phyloP scores from a whole-genome alignment of 2,329 filamentous ascomycete genomes.

The Arachnopeziza araneosa region DNA sequence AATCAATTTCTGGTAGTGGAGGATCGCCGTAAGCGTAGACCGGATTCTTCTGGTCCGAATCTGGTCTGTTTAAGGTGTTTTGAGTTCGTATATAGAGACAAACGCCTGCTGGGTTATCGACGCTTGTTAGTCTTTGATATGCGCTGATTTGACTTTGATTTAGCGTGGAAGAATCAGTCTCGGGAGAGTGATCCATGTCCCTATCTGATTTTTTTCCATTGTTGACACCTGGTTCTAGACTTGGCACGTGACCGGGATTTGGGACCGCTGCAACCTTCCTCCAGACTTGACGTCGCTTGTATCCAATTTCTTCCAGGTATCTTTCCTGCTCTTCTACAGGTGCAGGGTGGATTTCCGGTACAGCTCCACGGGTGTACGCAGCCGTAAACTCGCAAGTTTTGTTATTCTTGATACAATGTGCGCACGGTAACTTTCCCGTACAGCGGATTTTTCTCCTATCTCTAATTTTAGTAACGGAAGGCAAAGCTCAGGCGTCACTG shows the following conservation, averaged over 20 bases:
- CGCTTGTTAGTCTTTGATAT: neutral
- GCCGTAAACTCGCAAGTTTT: conserved; percentile 9
- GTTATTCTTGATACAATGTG: conserved; percentile 8
- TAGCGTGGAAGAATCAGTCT: neutral
- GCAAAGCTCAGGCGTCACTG: too few species aligned
- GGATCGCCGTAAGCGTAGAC: conserved; percentile 6
- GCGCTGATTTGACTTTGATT: neutral
- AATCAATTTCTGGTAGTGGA: conserved; percentile 32
- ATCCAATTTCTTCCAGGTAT: neutral
- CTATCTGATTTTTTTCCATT: neutral
- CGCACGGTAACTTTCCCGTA: conserved; percentile 10
- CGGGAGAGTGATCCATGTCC: neutral
- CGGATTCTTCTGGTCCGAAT: conserved; percentile 5
- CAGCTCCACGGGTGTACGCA: conserved; percentile 8
- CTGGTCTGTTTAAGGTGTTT: conserved; percentile 1
- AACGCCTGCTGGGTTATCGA: neutral
- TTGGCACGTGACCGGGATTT: neutral
- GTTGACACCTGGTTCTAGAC: neutral
- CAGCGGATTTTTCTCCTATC: conserved; percentile 11
- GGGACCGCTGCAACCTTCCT: neutral
- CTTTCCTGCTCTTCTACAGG: neutral
- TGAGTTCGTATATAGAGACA: conserved; percentile 8
- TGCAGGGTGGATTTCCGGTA: conserved; percentile 6
- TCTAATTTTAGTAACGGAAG: neutral
- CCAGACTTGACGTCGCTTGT: conserved; percentile 1